phyloP scores from a whole-genome alignment of 2,329 filamentous ascomycete genomes.

The Xylariaceae sp. region DNA sequence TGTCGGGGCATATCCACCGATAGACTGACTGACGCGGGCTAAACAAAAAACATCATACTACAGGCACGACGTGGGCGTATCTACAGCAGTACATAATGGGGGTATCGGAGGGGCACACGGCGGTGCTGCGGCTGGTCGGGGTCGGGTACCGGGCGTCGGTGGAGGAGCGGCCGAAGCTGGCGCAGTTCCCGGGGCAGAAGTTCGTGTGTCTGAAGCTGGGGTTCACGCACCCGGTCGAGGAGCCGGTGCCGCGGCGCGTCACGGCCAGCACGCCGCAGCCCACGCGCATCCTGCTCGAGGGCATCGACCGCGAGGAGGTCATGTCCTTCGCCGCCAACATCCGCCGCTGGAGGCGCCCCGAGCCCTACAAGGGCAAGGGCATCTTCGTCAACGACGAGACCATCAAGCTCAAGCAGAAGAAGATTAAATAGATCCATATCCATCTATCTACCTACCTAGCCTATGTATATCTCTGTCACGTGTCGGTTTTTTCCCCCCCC shows the following conservation, averaged over 20 bases:
- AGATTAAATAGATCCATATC: slow-evolving; percentile 73
- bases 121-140: slow-evolving; percentile 88
- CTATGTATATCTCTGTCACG: background rate
- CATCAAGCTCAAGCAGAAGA: slow-evolving; percentile 97
- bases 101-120: slow-evolving; percentile 94
- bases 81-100: slow-evolving; percentile 89
- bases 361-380: slow-evolving; percentile 99
- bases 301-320: slow-evolving; percentile 80
- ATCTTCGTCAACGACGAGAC: slow-evolving; percentile 98
- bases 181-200: slow-evolving; percentile 78
- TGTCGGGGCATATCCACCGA: slow-evolving; percentile 20
- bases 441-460: no score
- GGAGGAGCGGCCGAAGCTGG: slow-evolving; percentile 73
- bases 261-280: slow-evolving; percentile 87
- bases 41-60: background rate
- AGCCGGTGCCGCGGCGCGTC: slow-evolving; percentile 80
- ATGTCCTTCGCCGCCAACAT: slow-evolving; percentile 92
- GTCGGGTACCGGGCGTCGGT: slow-evolving; percentile 93
- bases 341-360: slow-evolving; percentile 83
- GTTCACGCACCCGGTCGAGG: slow-evolving; percentile 93
- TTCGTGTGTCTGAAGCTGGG: slow-evolving; percentile 95
- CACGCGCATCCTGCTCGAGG: slow-evolving; percentile 88
- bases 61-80: slow-evolving; percentile 88
- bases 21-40: slow-evolving; percentile 7
- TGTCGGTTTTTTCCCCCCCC: no score